Evolutionary conservation across 192 early-diverging fungal genomes (phyloP).

Genomic region (Entrophospora sp.): DNA sequence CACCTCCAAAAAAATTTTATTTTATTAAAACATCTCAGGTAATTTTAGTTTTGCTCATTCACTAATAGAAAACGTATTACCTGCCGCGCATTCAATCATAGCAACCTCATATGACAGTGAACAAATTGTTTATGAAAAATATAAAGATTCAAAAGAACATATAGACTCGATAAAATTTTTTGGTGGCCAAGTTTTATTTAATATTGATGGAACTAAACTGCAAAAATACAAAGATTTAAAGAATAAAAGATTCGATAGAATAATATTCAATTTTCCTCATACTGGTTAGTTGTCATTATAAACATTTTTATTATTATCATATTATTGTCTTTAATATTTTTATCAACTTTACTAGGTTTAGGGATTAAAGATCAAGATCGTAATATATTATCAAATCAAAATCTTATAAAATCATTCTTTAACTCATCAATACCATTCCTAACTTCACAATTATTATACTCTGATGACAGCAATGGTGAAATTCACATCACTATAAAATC

Average conservation of each 20-base stretch:
- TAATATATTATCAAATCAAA: slow-evolving; percentile 77
- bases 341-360: slow-evolving; percentile 33
- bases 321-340: neutral
- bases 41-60: slow-evolving; percentile 88
- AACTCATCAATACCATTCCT: slow-evolving; percentile 45
- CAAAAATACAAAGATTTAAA: slow-evolving; percentile 48
- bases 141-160: slow-evolving; percentile 60
- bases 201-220: slow-evolving; percentile 71
- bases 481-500: slow-evolving; percentile 83
- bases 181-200: slow-evolving; percentile 64
- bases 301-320: neutral
- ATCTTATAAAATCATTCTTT: slow-evolving; percentile 56
- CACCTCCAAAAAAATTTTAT: neutral
- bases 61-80: slow-evolving; percentile 47
- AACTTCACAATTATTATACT: slow-evolving; percentile 24
- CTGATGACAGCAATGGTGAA: slow-evolving; percentile 41
- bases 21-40: slow-evolving; percentile 30
- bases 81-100: slow-evolving; percentile 47
- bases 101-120: slow-evolving; percentile 76
- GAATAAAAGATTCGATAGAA: slow-evolving; percentile 58
- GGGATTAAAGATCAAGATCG: slow-evolving; percentile 90
- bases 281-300: slow-evolving; percentile 43
- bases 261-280: slow-evolving; percentile 97
- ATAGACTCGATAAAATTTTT: slow-evolving; percentile 49
- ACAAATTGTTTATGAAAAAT: slow-evolving; percentile 62